Evolutionary conservation across 176 grass and related monocot genomes (phyloP).

Genomic region (Cenchrus americanus): DNA sequence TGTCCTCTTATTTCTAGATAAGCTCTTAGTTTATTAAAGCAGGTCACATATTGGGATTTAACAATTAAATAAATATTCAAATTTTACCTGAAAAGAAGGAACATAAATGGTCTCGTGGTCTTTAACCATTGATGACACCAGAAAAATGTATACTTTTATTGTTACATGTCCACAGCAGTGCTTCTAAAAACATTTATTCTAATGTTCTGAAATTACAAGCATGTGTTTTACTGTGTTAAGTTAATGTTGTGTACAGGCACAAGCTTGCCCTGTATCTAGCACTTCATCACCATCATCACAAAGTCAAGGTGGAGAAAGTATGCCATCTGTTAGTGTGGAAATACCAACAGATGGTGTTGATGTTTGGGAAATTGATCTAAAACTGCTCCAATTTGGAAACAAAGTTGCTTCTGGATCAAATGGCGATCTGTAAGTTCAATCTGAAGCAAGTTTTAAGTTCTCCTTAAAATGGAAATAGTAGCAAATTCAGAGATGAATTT

Average conservation of each 20-base stretch:
- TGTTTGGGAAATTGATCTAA: constrained; percentile 89
- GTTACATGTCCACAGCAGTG: background rate
- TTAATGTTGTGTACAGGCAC: constrained; percentile 40
- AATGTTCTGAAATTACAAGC: constrained; percentile 20
- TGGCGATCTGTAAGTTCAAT: constrained; percentile 72
- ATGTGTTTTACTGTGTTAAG: background rate
- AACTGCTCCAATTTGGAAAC: constrained; percentile 72
- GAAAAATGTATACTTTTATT: background rate
- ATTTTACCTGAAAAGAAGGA: background rate
- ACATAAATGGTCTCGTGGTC: background rate
- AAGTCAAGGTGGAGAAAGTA: constrained; percentile 42
- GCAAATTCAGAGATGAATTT: constrained; percentile 24
- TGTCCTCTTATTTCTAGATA: background rate
- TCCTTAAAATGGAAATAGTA: constrained; percentile 11
- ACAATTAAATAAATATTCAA: background rate
- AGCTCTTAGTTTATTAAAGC: background rate
- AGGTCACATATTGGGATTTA: background rate
- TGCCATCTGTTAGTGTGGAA: constrained; percentile 54
- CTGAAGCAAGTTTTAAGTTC: constrained; percentile 9
- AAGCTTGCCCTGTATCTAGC: constrained; percentile 48
- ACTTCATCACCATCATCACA: constrained; percentile 42
- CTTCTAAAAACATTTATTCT: background rate
- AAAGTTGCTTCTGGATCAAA: constrained; percentile 80
- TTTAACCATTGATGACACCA: background rate
- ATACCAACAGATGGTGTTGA: constrained; percentile 79